A percentile compares a stretch with the other conserved stretches of the same genome.
Conservation (phyloP, 768 basidiomycete species). For the Pleurotus salmoneostramineus region DNA sequence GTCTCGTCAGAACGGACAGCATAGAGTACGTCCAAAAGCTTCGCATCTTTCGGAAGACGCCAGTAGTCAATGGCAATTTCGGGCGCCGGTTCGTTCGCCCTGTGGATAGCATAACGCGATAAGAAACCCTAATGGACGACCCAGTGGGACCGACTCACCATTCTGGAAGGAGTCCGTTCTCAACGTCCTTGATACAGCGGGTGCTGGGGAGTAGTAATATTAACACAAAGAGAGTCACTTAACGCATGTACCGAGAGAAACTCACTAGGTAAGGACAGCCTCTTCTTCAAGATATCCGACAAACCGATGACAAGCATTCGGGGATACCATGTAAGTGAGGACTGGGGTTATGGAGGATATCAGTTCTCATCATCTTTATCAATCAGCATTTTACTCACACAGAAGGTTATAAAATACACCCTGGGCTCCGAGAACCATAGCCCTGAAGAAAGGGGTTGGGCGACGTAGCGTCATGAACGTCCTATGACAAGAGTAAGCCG, state of each 20-base stretch:
- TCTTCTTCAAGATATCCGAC: slow-evolving; percentile 94
- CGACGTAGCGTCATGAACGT: slow-evolving; percentile 93
- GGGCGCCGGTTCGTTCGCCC: slow-evolving; percentile 72
- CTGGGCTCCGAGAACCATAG: slow-evolving; percentile 84
- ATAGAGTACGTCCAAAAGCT: slow-evolving; percentile 83
- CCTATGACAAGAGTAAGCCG: slow-evolving; percentile 34
- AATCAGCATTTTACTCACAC: slow-evolving; percentile 41
- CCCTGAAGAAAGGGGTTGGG: slow-evolving; percentile 78
- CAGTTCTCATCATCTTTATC: too few relatives aligned
- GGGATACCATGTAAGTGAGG: slow-evolving; percentile 74
- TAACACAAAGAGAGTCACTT: neutral
- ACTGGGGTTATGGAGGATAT: slow-evolving; percentile 33
- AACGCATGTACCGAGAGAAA: slow-evolving; percentile 5
- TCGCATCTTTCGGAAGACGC: slow-evolving; percentile 71
- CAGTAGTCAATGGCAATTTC: slow-evolving; percentile 95
- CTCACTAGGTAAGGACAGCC: slow-evolving; percentile 88
- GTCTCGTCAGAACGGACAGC: slow-evolving; percentile 93
- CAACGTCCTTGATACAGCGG: slow-evolving; percentile 78
- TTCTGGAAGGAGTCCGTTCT: slow-evolving; percentile 74
- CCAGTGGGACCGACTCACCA: slow-evolving; percentile 42
- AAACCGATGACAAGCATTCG: slow-evolving; percentile 81
- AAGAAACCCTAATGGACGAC: slow-evolving; percentile 1
- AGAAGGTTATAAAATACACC: slow-evolving; percentile 90
- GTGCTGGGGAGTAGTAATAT: slow-evolving; percentile 42
- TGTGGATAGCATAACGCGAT: slow-evolving; percentile 18